Percentiles rank a stretch among this genome's conserved stretches.
phyloP scores from a whole-genome alignment of 805 yeast genomes.

The Sungouiozyma intestinalis region DNA sequence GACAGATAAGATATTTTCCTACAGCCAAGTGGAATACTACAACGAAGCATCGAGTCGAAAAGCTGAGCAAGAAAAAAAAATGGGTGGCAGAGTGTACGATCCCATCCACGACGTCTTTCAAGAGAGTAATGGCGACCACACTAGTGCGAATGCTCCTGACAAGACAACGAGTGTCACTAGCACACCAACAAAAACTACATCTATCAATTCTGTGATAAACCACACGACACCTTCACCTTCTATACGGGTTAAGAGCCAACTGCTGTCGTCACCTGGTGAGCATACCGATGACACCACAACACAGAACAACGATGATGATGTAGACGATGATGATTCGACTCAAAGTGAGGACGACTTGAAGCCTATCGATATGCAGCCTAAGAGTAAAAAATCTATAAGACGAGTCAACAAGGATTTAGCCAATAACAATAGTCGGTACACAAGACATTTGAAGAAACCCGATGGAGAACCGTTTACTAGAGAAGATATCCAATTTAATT shows the following conservation, averaged over 20 bases:
- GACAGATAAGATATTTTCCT: too few species aligned
- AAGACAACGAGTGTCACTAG: not conserved
- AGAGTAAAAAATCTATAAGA: not conserved
- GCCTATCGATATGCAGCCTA: constrained; percentile 16
- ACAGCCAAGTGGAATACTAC: too few species aligned
- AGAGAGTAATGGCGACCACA: constrained; percentile 5
- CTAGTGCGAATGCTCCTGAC: not conserved
- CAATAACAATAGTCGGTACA: constrained; percentile 7
- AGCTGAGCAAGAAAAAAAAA: too few species aligned
- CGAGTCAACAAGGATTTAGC: not conserved
- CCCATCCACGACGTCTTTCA: constrained; percentile 30
- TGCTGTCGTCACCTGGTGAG: not conserved
- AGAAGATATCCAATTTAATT: constrained; percentile 75
- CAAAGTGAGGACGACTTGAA: constrained; percentile 15
- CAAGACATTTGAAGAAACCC: constrained; percentile 63
- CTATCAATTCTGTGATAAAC: not conserved
- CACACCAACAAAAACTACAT: not conserved
- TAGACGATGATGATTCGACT: constrained; percentile 10
- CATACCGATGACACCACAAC: not conserved
- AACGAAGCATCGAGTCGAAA: too few species aligned
- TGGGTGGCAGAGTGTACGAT: constrained; percentile 28
- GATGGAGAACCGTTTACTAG: constrained; percentile 94
- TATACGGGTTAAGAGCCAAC: not conserved
- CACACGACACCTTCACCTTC: not conserved
- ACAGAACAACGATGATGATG: constrained; percentile 7